Base-by-base conservation (phyloP, 192 early-diverging fungal species). In the Physocladia obscura region DNA sequence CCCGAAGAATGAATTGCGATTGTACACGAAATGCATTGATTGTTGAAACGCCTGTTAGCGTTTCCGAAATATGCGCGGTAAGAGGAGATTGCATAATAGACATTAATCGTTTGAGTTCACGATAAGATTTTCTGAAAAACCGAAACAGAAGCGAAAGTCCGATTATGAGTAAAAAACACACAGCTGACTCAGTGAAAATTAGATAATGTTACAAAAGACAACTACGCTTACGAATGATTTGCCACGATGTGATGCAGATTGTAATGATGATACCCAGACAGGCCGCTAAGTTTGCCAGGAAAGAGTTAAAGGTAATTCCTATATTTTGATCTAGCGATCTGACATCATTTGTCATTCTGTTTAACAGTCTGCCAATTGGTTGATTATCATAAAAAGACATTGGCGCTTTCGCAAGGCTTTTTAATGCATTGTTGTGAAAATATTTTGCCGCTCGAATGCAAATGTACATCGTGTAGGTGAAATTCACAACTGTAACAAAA, bases 331-430 rank as follows among this genome's bases (percentile, higher is more conserved):
- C 89, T 32, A 82, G 69, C 3, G 78, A 55, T n/a, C 64, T 70
- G 47, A 83, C 63, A 50, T 80, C 81, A 27, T 67, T 49, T 27
- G 77, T 78, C 49, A 92, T 87, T 58, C 89, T 76, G 38, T 89
- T 86, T 31, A 94, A 65, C 11, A 94, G 82, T 13, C 84, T 29
- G 6, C 69, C 74, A 55, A 76, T 63, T 19, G 74, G 71, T 22
- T 73, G 69, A 29, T 17, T n/a, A 37, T 73, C 62, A 26, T 44
- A 62, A 15, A 69, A 57, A 11, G 76, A 74, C 72, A 92, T 76
- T 3, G 87, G 84, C 4, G 87, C 79, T 17, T 58, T 50, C 44
- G 88, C 57, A 15, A 90, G 59, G 11, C 64, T 48, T 2, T 39
- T 17, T 21, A 88, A 56, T 22, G 81, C 82, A 13, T 56, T 61